Evolutionary conservation across 2,329 filamentous ascomycete species (phyloP).

Genomic region (Penicillium freii): DNA sequence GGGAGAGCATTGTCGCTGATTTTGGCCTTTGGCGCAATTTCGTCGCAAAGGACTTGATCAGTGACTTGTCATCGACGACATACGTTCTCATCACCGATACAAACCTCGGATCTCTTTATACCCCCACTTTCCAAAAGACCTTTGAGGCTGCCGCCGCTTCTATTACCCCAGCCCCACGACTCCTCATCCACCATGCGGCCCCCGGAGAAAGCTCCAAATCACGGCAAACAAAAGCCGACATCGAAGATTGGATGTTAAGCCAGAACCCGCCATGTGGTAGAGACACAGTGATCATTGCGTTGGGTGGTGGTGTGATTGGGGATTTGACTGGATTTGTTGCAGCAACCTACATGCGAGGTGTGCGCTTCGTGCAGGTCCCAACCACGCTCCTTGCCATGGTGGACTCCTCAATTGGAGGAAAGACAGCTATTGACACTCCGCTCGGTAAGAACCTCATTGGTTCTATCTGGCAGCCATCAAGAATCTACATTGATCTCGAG

Average conservation of each 20-base stretch:
- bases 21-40: constrained; percentile 85
- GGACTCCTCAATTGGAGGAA: constrained; percentile 95
- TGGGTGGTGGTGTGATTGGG: constrained; percentile 94
- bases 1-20: constrained; percentile 87
- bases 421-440: constrained; percentile 96
- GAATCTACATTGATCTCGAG: constrained; percentile 89
- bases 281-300: constrained; percentile 90
- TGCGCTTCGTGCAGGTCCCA: constrained; percentile 93
- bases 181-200: constrained; percentile 81
- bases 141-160: constrained; percentile 56
- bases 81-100: constrained; percentile 97
- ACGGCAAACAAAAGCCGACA: constrained; percentile 86
- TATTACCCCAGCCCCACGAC: constrained; percentile 56
- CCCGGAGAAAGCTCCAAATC: constrained; percentile 94
- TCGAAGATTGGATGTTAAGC: constrained; percentile 95
- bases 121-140: constrained; percentile 68
- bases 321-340: constrained; percentile 98
- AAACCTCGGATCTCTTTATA: constrained; percentile 78
- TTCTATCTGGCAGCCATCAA: constrained; percentile 91
- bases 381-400: constrained; percentile 96
- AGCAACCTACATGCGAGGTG: constrained; percentile 96
- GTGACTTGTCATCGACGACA: constrained; percentile 76
- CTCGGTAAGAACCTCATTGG: constrained; percentile 95
- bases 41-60: constrained; percentile 75
- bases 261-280: constrained; percentile 80